Base-by-base conservation (phyloP, 23 red algal genomes). In the Cyanidiococcus yangmingshanensis region DNA sequence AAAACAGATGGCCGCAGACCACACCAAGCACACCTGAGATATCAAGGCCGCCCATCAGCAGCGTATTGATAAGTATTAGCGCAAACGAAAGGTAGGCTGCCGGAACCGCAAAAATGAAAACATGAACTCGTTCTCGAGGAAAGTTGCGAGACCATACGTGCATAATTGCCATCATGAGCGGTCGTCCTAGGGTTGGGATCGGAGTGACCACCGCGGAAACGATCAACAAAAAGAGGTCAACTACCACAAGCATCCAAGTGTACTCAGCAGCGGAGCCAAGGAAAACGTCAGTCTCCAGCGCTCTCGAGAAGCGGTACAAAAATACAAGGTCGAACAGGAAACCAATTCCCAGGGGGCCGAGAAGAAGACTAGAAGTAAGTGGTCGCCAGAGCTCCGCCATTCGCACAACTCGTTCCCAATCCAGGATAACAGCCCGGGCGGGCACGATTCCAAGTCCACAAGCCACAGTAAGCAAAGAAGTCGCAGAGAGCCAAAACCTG, bases 291-390 rank as follows among this genome's bases (percentile, higher is more conserved):
- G 41, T 25, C 78, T 96, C 92, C 34, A 96, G 85, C 68, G 85
- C 77, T 68, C 68, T 84, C 35, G 92, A 96, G 71, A 87, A 90
- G 0, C 82, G 88, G 79, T 58, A 90, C 59, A 96, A 74, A 68
- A 90, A 90, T 75, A 88, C 75, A 67, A 90, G 82, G 7, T 83
- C 59, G 68, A 96, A 84, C 39, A 96, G 68, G 74, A 96, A 90
- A 31, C 59, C 74, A 38, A 96, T 40, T 24, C 87, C 87, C 21
- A 96, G 86, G 40, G 50, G 57, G 0, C 87, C 87, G 41, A 87
- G 77, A 54, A 85, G 83, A 41, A 96, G 50, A 58, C 85, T 82
- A 12, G 86, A 74, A 17, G 86, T 71, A 21, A 85, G 35, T 37
- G 84, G 79, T 17, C 92, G 78, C 92, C 92, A 96, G 21, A 96